Conservation (phyloP, 805 yeast genomes). For the Candida argentea region DNA sequence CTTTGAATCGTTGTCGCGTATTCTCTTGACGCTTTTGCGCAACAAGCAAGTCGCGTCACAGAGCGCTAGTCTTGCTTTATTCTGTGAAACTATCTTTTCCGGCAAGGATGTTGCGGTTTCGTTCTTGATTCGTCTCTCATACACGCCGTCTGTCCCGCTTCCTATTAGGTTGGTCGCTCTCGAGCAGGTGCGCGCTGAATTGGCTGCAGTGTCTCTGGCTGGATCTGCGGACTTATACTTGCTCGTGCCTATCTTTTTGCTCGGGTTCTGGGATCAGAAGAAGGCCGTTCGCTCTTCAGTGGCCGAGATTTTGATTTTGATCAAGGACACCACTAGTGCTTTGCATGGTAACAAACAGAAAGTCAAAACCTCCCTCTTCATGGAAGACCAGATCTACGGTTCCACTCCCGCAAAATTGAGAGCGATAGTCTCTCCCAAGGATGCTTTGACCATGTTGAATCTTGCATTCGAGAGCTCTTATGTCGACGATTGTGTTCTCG, state of each 20-base stretch:
- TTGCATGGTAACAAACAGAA: conserved; percentile 22
- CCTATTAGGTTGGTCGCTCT: conserved; percentile 45
- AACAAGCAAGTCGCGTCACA: conserved; percentile 5
- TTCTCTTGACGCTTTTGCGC: conserved; percentile 20
- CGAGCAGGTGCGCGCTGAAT: conserved; percentile 23
- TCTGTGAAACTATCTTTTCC: conserved; percentile 19
- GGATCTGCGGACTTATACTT: conserved; percentile 34
- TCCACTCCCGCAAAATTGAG: conserved; percentile 31
- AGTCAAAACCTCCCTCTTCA: conserved; percentile 26
- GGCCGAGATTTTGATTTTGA: conserved; percentile 10
- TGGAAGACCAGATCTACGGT: conserved; percentile 53
- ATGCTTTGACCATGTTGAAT: conserved; percentile 36
- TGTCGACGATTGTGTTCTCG: conserved; percentile 21
- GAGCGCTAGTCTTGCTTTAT: conserved; percentile 6
- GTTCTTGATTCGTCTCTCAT: conserved; percentile 46
- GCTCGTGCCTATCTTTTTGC: conserved; percentile 46
- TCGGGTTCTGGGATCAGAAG: conserved; percentile 43
- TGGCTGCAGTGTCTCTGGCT: conserved; percentile 19
- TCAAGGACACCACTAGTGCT: conserved; percentile 25
- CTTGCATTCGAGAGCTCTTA: conserved; percentile 11
- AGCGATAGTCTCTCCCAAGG: conserved; percentile 55
- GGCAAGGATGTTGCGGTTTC: conserved; percentile 39
- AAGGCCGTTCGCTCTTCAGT: conserved; percentile 36
- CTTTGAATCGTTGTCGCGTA: conserved; percentile 31
- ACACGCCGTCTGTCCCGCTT: conserved; percentile 50